phyloP scores from a whole-genome alignment of 164 flowering plant species.

The Kalanchoe fedtschenkoi region DNA sequence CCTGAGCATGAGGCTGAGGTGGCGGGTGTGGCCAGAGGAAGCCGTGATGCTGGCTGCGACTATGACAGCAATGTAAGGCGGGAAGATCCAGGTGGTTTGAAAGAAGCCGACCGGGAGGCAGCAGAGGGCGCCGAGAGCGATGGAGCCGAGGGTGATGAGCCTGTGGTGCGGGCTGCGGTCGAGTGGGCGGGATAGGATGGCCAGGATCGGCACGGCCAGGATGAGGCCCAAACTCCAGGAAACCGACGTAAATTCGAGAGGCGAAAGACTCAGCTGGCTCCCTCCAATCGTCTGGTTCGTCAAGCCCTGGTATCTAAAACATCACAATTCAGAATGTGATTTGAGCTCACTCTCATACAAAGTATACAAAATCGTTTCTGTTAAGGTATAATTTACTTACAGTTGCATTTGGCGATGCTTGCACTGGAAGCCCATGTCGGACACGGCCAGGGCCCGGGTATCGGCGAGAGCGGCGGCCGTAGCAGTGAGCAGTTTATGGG shows the following conservation, averaged over 20 bases:
- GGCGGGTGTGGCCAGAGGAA: constrained; percentile 45
- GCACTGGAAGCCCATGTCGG: constrained; percentile 22
- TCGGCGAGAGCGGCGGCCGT: constrained; percentile 8
- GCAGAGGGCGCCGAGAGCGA: constrained; percentile 36
- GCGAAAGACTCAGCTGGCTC: constrained; percentile 17
- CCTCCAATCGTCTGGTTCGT: constrained; percentile 18
- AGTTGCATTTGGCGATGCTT: constrained; percentile 18
- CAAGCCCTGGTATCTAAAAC: constrained; percentile 39
- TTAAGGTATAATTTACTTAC: constrained; percentile 47
- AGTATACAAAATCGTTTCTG: too few relatives aligned
- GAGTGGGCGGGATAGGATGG: constrained; percentile 25
- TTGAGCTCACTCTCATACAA: too few relatives aligned
- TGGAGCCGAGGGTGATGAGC: constrained; percentile 30
- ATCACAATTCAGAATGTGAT: too few relatives aligned
- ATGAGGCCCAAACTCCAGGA: constrained; percentile 49
- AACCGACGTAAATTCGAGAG: constrained; percentile 46
- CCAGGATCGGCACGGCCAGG: constrained; percentile 32
- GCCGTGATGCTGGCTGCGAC: constrained; percentile 24
- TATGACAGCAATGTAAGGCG: constrained; percentile 33
- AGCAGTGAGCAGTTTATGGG: constrained; percentile 8
- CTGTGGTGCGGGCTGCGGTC: constrained; percentile 35
- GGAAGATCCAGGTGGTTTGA: constrained; percentile 35
- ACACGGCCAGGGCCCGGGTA: constrained; percentile 10
- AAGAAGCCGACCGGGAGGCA: constrained; percentile 55
- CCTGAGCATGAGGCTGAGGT: constrained; percentile 47